Base-by-base conservation (phyloP, 164 flowering plant genomes). In the Piper betle region DNA sequence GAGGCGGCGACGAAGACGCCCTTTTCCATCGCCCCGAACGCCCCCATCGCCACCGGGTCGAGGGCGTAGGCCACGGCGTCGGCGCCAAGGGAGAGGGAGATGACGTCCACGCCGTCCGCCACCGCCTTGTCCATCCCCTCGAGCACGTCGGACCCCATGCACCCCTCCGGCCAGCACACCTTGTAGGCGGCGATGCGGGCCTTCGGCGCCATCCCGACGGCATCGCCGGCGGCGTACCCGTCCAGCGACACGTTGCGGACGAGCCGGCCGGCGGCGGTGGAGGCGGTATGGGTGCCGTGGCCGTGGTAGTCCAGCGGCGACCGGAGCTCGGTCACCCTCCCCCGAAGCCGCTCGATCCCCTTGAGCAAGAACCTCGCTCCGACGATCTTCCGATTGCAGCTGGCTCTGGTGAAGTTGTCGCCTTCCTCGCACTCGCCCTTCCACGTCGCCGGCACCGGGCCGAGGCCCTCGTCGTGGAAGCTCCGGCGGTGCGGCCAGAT, bases 221-320 rank as follows among this genome's bases (percentile, higher is more conserved):
- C 84, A 1, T 50, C 65, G 7, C 86, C 89, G 6, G 16, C 6
- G 6, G 84, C 84, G 54, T 37, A 76, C 0, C 81, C 86, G 3
- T 73, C 52, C 19, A 82, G 57, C 5, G 78, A 74, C 9, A 83
- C 81, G 6, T 71, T 54, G 0, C 6, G 4, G 0, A 75, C 76
- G 0, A 19, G 42, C 2, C 82, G 59, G 0, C 89, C 89, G 7
- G 83, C 86, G 0, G 84, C 84, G 0, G 78, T 84, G 7, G 86
- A 79, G 0, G 86, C 82, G 1, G 85, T 81, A 67, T 84, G 89
- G 16, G 86, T 82, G 1, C 86, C 89, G 55, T 84, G 89, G 4
- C 89, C 85, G 4, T 64, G 57, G 5, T 59, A 11, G 46, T 84
- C 86, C 33, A 79, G 65, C 0, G 81, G 56, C 2, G 69, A 60